Conservation (phyloP, 208 protist genomes). For the Trypanosomatidae sp. region DNA sequence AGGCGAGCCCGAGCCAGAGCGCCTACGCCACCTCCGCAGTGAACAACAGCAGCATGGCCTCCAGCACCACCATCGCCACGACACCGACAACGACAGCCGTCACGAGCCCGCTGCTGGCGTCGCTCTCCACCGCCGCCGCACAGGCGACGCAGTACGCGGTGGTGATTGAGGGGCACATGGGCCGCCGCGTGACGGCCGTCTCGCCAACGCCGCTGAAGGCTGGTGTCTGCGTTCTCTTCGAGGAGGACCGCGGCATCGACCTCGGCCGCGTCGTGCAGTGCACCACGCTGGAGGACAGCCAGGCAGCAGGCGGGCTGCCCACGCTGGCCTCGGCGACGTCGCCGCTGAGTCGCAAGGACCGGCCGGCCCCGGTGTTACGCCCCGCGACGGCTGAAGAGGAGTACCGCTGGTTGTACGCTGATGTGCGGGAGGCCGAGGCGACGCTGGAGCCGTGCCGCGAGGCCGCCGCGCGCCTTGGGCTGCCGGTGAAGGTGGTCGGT, state of each 20-base stretch:
- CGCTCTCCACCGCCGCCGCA: too few relatives aligned
- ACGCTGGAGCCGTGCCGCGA: conserved; percentile 56
- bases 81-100: too few relatives aligned
- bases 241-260: conserved; percentile 78
- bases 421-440: conserved; percentile 48
- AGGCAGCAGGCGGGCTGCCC: conserved; percentile 8
- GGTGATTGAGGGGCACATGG: conserved; percentile 53
- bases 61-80: too few relatives aligned
- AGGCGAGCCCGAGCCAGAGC: conserved; percentile 2
- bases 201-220: conserved; percentile 25
- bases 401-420: conserved; percentile 50
- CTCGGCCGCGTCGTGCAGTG: conserved; percentile 71
- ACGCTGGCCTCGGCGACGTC: conserved; percentile 24
- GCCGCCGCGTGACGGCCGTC: conserved; percentile 23
- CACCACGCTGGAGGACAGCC: conserved; percentile 11
- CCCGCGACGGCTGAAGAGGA: conserved; percentile 61
- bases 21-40: neutral
- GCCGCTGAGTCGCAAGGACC: conserved; percentile 26
- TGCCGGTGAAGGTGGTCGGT: conserved; percentile 60
- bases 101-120: too few relatives aligned
- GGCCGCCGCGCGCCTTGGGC: conserved; percentile 39
- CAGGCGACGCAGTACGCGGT: conserved; percentile 30
- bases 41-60: too few relatives aligned
- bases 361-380: conserved; percentile 42
- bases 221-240: conserved; percentile 70